Percentiles rank a stretch among this genome's conserved stretches.
Evolutionary conservation across 371 early-diverging fungal species (phyloP).

Genomic region (Rhizomucor pusillus): DNA sequence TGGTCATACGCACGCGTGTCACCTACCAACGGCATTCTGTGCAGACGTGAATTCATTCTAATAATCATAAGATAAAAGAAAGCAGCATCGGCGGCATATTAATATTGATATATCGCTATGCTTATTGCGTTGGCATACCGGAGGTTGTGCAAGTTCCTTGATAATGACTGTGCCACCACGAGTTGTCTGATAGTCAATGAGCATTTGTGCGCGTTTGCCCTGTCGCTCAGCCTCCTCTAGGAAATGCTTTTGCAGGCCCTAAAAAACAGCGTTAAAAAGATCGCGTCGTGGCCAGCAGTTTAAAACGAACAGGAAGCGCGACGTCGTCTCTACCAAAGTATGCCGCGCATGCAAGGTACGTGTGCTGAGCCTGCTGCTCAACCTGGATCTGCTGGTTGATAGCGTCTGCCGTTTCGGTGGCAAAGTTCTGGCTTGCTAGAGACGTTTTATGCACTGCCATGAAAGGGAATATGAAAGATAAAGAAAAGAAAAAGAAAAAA

Average conservation of each 20-base stretch:
- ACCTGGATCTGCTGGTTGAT: conserved; percentile 56
- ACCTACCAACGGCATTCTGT: conserved; percentile 31
- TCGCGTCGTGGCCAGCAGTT: too few species aligned
- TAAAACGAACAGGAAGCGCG: conserved; percentile 46
- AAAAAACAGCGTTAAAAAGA: background rate
- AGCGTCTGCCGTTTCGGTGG: conserved; percentile 51
- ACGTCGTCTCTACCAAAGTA: conserved; percentile 51
- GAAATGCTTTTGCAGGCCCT: conserved; percentile 58
- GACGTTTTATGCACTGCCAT: conserved; percentile 6
- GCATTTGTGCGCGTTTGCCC: conserved; percentile 39
- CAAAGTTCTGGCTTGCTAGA: conserved; percentile 61
- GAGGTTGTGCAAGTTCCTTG: conserved; percentile 29
- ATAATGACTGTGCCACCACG: conserved; percentile 59
- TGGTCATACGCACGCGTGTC: background rate
- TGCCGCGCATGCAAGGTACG: conserved; percentile 50
- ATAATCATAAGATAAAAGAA: background rate
- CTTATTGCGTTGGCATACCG: conserved; percentile 12
- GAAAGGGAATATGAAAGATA: conserved; percentile 6
- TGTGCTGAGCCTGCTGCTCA: conserved; percentile 53
- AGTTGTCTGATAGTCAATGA: conserved; percentile 61
- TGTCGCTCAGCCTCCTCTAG: conserved; percentile 58
- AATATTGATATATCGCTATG: background rate
- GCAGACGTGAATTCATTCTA: conserved; percentile 38
- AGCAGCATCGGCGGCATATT: background rate
- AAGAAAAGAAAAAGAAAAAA: background rate